Percentiles rank a stretch among this genome's conserved stretches.
Evolutionary conservation across 2,329 filamentous ascomycete species (phyloP).

Genomic region (Ophiostoma quercus): DNA sequence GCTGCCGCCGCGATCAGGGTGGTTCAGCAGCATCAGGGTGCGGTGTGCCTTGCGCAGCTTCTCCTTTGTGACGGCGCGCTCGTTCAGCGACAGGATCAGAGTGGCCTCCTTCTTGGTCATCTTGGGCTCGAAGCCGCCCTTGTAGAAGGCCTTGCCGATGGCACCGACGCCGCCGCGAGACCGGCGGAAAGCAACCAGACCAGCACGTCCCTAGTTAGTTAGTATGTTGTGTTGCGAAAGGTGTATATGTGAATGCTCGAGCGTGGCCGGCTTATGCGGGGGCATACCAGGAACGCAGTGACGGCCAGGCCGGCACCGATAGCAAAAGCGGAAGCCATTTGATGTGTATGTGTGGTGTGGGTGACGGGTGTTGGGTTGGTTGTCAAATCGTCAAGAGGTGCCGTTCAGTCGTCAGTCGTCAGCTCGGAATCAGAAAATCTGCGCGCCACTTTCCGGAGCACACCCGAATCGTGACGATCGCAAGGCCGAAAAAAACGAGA

Average conservation of each 20-base stretch:
- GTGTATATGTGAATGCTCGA: neutral
- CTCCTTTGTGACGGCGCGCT: slow-evolving; percentile 82
- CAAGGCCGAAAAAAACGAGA: slow-evolving; percentile 10
- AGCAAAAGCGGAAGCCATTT: slow-evolving; percentile 55
- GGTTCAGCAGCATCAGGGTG: slow-evolving; percentile 93
- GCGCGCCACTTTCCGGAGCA: slow-evolving; percentile 13
- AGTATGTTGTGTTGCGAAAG: neutral
- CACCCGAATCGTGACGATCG: slow-evolving; percentile 1
- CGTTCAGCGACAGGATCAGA: slow-evolving; percentile 82
- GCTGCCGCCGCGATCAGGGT: slow-evolving; percentile 93
- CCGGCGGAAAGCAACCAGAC: slow-evolving; percentile 79
- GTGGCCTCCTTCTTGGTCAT: slow-evolving; percentile 92
- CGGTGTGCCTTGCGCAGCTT: slow-evolving; percentile 94
- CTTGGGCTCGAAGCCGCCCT: slow-evolving; percentile 92
- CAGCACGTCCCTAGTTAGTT: slow-evolving; percentile 71
- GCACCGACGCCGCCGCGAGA: slow-evolving; percentile 72
- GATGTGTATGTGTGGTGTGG: neutral
- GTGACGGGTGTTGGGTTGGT: neutral
- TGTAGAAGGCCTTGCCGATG: slow-evolving; percentile 90
- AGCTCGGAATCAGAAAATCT: neutral
- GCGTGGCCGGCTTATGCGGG: neutral
- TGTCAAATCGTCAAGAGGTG: neutral
- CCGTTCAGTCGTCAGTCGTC: neutral
- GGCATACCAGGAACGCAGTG: slow-evolving; percentile 57
- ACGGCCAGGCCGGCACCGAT: slow-evolving; percentile 58